Evolutionary conservation across 1,284 basidiomycete genomes (phyloP).

Genomic region (Trametes sp.): DNA sequence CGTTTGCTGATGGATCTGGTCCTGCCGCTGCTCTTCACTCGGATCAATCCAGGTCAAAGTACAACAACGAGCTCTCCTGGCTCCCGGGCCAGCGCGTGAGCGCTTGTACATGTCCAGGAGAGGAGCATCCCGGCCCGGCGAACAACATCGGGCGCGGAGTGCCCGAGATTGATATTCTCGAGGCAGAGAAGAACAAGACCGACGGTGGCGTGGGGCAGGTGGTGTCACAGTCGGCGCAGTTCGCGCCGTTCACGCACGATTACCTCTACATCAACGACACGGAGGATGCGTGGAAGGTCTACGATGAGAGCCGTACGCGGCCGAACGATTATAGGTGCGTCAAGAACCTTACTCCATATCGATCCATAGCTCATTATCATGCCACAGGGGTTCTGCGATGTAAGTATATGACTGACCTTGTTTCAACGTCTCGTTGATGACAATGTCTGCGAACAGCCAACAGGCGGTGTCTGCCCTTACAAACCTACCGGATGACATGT

Average conservation of each 20-base stretch:
- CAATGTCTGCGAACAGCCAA: conserved; percentile 44
- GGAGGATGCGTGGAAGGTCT: conserved; percentile 52
- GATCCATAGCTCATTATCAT: not conserved
- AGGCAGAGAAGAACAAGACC: conserved; percentile 70
- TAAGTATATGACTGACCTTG: conserved; percentile 20
- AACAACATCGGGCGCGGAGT: conserved; percentile 74
- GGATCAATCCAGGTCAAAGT: conserved; percentile 52
- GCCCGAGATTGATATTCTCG: conserved; percentile 88
- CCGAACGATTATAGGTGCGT: conserved; percentile 33
- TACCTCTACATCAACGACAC: conserved; percentile 57
- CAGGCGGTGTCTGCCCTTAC: conserved; percentile 65
- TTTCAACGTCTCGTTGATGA: not conserved
- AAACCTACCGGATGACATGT: conserved; percentile 57
- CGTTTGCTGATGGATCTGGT: conserved; percentile 56
- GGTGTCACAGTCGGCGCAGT: conserved; percentile 69
- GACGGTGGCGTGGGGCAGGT: conserved; percentile 53
- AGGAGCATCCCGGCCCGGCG: conserved; percentile 85
- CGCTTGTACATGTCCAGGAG: conserved; percentile 80
- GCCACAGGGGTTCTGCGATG: conserved; percentile 44
- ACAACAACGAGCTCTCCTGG: conserved; percentile 54
- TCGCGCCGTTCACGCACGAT: conserved; percentile 68
- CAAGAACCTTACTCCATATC: not conserved
- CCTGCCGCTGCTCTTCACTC: conserved; percentile 56
- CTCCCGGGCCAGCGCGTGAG: conserved; percentile 56
- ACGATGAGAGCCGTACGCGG: conserved; percentile 45